Conservation (phyloP, 306 rosid genomes). For the Spatholobus suberectus region DNA sequence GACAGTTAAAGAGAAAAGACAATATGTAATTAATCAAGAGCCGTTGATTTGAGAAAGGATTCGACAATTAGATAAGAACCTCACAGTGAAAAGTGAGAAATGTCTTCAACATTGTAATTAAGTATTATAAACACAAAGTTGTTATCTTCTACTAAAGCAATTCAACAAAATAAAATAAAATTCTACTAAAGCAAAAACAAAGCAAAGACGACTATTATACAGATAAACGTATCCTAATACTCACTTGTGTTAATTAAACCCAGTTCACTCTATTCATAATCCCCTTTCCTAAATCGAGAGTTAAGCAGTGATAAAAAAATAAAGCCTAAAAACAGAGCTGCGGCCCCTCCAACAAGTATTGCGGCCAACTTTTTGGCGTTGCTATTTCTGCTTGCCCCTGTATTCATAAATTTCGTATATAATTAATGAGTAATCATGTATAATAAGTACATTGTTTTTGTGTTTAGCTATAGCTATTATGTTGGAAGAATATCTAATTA, state of each 20-base stretch:
- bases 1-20: too few species aligned
- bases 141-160: too few species aligned
- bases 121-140: background rate
- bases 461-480: background rate
- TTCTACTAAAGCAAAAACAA: too few species aligned
- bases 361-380: slow-evolving; percentile 50
- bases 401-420: background rate
- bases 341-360: slow-evolving; percentile 70
- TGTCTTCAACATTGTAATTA: too few species aligned
- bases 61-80: too few species aligned
- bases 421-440: background rate
- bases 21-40: too few species aligned
- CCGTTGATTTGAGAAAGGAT: too few species aligned
- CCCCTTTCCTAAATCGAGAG: slow-evolving; percentile 62
- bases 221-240: background rate
- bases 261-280: slow-evolving; percentile 13
- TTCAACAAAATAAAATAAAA: too few species aligned
- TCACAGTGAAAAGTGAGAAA: too few species aligned
- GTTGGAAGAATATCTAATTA: background rate
- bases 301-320: slow-evolving; percentile 49
- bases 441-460: background rate
- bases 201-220: background rate
- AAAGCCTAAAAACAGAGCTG: slow-evolving; percentile 50
- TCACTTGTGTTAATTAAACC: background rate
- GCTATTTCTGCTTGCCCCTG: slow-evolving; percentile 37